phyloP scores from a whole-genome alignment of 129 eudicot genomes.

The Escallonia rubra region DNA sequence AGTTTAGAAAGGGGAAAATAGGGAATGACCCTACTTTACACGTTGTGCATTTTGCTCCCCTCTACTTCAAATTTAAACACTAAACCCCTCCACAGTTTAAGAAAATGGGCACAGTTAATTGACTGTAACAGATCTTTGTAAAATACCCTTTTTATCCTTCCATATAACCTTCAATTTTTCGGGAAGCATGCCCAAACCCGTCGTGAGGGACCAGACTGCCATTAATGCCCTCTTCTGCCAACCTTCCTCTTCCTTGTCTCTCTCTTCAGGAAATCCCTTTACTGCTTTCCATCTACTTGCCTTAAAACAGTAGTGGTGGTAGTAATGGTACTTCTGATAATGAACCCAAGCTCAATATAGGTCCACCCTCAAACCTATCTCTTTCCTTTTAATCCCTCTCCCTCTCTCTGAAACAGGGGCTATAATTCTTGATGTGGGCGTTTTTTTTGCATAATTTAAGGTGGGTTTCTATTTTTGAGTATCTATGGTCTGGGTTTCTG shows the following conservation, averaged over 20 bases:
- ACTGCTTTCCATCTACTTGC: neutral
- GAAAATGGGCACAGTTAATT: no score
- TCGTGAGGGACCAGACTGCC: conserved; percentile 11
- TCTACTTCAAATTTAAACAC: no score
- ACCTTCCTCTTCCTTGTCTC: conserved; percentile 16
- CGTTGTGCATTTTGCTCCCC: no score
- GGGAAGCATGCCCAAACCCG: no score
- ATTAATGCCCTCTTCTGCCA: conserved; percentile 33
- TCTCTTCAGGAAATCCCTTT: conserved; percentile 7
- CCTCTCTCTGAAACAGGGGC: neutral
- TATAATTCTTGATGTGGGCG: neutral
- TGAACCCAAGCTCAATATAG: no score
- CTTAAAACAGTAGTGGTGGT: neutral
- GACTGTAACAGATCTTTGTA: no score
- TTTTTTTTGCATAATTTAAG: neutral
- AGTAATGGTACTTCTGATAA: conserved; percentile 1
- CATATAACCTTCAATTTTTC: no score
- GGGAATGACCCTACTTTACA: no score
- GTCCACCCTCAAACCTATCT: neutral
- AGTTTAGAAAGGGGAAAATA: no score
- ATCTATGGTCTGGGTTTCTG: conserved; percentile 17
- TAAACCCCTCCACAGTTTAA: no score
- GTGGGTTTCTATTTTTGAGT: conserved; percentile 7
- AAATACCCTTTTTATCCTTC: no score
- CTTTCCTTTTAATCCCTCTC: neutral